These are phyloP conservation scores for Gamarada debralockiae DNA, from an alignment of 495 filamentous ascomycete genomes.

Conservation along the genomic window DNA sequence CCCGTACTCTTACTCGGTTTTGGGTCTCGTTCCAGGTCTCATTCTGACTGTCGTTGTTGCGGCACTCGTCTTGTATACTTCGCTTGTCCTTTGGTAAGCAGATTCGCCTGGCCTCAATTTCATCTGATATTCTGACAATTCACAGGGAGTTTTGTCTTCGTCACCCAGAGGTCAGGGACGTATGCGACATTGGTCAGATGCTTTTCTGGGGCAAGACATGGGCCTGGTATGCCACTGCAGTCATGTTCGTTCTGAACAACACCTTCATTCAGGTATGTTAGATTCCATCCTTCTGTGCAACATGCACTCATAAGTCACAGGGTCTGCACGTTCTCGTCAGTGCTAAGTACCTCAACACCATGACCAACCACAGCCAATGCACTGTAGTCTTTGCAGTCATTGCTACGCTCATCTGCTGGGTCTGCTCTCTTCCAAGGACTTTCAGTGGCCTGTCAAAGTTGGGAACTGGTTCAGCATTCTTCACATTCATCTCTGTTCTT, in stretches of 20 bases:
- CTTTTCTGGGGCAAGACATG: conserved; percentile 74
- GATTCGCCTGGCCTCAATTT: conserved; percentile 29
- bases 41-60: conserved; percentile 78
- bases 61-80: conserved; percentile 75
- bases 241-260: conserved; percentile 90
- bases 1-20: conserved; percentile 81
- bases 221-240: conserved; percentile 79
- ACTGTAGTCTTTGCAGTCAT: conserved; percentile 73
- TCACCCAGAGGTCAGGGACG: conserved; percentile 82
- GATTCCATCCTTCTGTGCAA: background rate
- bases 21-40: conserved; percentile 82
- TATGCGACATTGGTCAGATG: conserved; percentile 88
- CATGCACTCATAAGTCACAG: conserved; percentile 24
- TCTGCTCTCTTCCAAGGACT: conserved; percentile 77
- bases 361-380: conserved; percentile 60
- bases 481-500: conserved; percentile 83
- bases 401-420: conserved; percentile 62
- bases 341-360: conserved; percentile 81
- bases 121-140: conserved; percentile 6
- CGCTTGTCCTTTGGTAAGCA: conserved; percentile 64
- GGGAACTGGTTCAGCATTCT: conserved; percentile 70
- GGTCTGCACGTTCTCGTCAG: conserved; percentile 77
- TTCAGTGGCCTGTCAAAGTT: conserved; percentile 73
- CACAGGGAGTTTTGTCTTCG: conserved; percentile 76
- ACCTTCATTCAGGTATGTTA: conserved; percentile 69